phyloP scores from a whole-genome alignment of 1,284 basidiomycete species.

The Heterobasidion occidentale region DNA sequence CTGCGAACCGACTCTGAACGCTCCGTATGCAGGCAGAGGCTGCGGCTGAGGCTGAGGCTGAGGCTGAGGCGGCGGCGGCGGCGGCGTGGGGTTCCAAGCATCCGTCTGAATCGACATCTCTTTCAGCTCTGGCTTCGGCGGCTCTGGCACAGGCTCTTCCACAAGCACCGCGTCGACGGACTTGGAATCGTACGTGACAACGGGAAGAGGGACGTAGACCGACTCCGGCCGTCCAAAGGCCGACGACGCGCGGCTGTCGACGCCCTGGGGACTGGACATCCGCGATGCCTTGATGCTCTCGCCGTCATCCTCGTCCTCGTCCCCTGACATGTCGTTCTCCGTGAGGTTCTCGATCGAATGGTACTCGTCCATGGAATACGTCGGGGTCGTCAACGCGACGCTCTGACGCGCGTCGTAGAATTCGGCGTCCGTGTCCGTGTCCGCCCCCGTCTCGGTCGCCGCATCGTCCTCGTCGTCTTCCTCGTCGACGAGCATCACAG shows the following conservation, averaged over 20 bases:
- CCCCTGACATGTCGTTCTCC: conserved; percentile 49
- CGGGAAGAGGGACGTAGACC: conserved; percentile 10
- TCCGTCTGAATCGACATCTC: conserved; percentile 79
- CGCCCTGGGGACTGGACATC: conserved; percentile 26
- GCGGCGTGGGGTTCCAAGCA: conserved; percentile 42
- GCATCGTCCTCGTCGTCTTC: conserved; percentile 43
- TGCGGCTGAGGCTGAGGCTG: conserved; percentile 4
- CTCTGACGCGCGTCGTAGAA: conserved; percentile 81
- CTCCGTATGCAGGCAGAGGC: conserved; percentile 9
- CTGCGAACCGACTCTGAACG: conserved; percentile 7
- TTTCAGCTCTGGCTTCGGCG: conserved; percentile 51
- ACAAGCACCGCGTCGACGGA: conserved; percentile 25
- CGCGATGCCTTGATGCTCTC: conserved; percentile 64
- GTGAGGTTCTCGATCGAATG: conserved; percentile 68
- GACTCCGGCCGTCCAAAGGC: conserved; percentile 4
- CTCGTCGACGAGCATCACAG: conserved; percentile 26
- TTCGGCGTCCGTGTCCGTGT: conserved; percentile 60
- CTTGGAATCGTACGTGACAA: conserved; percentile 30
- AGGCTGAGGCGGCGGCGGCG: conserved; percentile 20
- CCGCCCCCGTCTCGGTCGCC: conserved; percentile 53
- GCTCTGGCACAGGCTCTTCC: conserved; percentile 22
- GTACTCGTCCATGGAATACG: conserved; percentile 55
- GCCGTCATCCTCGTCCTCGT: conserved; percentile 45
- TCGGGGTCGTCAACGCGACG: conserved; percentile 55
- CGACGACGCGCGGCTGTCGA: conserved; percentile 12